Evolutionary conservation across 2,329 filamentous ascomycete genomes (phyloP), one percentile per base, ranked within the genome.

Genomic region (Chlorencoelia australis): DNA sequence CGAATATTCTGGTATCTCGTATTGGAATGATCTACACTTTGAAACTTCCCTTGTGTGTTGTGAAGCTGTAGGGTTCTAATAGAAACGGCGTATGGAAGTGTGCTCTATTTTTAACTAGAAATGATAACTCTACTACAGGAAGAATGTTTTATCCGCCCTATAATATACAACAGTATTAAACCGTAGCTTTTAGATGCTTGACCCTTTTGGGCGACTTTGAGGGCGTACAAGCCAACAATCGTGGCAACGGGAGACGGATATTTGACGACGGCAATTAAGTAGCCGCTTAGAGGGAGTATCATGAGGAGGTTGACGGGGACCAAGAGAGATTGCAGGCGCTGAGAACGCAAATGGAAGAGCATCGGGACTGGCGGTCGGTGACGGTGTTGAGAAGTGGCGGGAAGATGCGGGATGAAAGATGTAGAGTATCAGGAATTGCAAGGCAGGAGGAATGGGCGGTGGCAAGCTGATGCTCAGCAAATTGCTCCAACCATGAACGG

Each of bases 401-500:
- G 37, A 40, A 32, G 32, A 40, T 32, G 25, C 26, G 29, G 17
- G 26, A 31, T 20, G 31, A 34, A 40, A 40, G 28, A 37, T 41
- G 26, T 36, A 40, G 37, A 40, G 27, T 39, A 41, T 39, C 28
- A 41, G 31, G 39, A 44, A 42, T 44, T 44, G 39, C 25, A 42
- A 44, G 27, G 27, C 20, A 39, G 37, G n/a, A n/a, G n/a, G 36
- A 43, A 39, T 43, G 36, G 37, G 28, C 17, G 30, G 37, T 37
- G n/a, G n/a, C n/a, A n/a, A n/a, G n/a, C n/a, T n/a, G n/a, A n/a
- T n/a, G n/a, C n/a, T n/a, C n/a, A n/a, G 41, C 38, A 44, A 44
- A 41, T 44, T 41, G 39, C 41, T 41, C 41, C 27, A 44, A 39
- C 32, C 27, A 21, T 36, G 19, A 39, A 40, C 33, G 36, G 27